Evolutionary conservation across 805 yeast genomes (phyloP), one percentile per base, ranked within the genome.

Genomic region (Metschnikowia arizonensis): DNA sequence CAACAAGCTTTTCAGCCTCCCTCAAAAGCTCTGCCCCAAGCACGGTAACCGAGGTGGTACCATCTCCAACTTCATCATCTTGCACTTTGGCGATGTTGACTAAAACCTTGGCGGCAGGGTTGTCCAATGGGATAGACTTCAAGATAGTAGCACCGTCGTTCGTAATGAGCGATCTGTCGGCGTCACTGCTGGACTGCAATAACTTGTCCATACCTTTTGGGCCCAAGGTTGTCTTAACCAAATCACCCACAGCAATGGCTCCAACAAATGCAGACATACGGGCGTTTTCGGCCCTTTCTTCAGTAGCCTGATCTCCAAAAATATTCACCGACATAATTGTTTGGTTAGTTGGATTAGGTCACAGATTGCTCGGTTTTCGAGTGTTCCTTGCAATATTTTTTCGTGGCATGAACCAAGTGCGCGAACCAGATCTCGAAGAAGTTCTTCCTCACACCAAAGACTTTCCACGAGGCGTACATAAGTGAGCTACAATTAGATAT

Each of bases 191-290:
- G 53, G 95, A 83, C 60, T 88, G 96, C 50, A 93, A 73, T 52
- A 93, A 73, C 65, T 93, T 93, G 66, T 93, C 99, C 98, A 93
- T 91, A 52, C 99, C 99, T 63, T 93, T 91, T 50, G 99, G 99
- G 12, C 99, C 99, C 53, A 93, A 72, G 2, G 99, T 86, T 25
- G 89, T 74, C 66, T 91, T 91, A 37, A 91, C 99, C 50, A 93
- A 76, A 66, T 93, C 99, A 42, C 99, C 99, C 29, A 93, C 99
- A 33, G 99, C 99, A 62, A 93, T 91, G 54, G 99, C 99, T 40
- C 99, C 99, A 9, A 93, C 95, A 66, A 93, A 93, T 2, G 99
- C 88, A 5, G 97, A 87, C 73, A 91, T 75, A 73, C 99, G 89
- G 44, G 99, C 99, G 68, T 91, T 90, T 68, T 93, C 99, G 36